These are phyloP conservation scores for Ustilago sp. DNA, from an alignment of 1,284 basidiomycete genomes.

Conservation along the genomic window DNA sequence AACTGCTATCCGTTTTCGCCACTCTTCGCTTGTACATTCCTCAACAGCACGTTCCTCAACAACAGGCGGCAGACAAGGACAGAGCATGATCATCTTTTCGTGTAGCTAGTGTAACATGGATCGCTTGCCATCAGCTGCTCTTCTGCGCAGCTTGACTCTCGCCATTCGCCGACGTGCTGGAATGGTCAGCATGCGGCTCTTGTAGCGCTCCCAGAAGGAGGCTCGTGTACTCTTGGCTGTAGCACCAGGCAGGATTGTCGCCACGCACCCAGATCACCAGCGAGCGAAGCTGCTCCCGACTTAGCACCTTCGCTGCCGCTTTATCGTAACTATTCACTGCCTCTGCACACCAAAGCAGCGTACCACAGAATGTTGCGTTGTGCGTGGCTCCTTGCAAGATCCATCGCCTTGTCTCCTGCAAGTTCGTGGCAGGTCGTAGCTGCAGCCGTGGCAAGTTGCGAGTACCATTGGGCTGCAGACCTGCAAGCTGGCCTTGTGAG, in stretches of 20 bases:
- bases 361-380: conserved; percentile 28
- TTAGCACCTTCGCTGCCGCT: background rate
- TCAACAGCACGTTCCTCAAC: too few relatives aligned
- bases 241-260: conserved; percentile 34
- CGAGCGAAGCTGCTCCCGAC: conserved; percentile 14
- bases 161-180: background rate
- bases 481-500: conserved; percentile 8
- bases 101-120: background rate
- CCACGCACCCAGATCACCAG: conserved; percentile 24
- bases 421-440: background rate
- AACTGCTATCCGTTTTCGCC: too few relatives aligned
- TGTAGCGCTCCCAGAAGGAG: conserved; percentile 26
- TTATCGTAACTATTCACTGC: too few relatives aligned
- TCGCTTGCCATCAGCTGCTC: background rate
- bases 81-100: background rate
- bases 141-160: background rate
- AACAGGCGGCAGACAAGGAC: background rate
- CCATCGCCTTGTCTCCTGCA: conserved; percentile 34
- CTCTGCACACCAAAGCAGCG: conserved; percentile 13
- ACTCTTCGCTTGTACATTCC: too few relatives aligned
- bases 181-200: background rate
- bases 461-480: conserved; percentile 10
- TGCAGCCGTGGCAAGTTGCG: conserved; percentile 23
- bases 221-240: conserved; percentile 27
- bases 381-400: conserved; percentile 33